Evolutionary conservation across 108 stramenopile species (phyloP), one percentile per base, ranked within the genome.

Genomic region (Chaetoceros tenuissimus): DNA sequence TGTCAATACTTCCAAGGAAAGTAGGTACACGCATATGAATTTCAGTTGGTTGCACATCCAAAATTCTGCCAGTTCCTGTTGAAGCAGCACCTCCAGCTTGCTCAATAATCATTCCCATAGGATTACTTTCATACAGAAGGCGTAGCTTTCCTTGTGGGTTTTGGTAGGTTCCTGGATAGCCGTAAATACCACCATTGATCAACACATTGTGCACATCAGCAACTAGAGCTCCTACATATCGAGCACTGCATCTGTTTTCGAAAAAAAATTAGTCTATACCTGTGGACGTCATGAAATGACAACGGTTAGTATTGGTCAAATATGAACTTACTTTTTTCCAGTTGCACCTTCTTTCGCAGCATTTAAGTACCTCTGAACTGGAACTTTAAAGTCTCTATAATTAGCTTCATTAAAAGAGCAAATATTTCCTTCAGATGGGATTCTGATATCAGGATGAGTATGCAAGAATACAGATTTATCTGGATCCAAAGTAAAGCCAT

Each of bases 201-300:
- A 99, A 71, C n/a, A 98, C 86, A 55, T 98, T 96, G 84, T 99
- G 99, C 1, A 97, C 92, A 68, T 99, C 99, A 0, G 96, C 94
- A 19, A 99, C 99, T 64, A 99, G 78, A 25, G 96, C 94, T 8
- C 99, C 99, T 27, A 99, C 78, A 72, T 99, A 98, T 20, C 99
- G 87, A 26, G 84, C 83, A 8, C 56, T 69, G 17, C 72, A 60
- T 46, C 72, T 74, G 28, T 3, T 23, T 24, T 13, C 49, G 66
- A 17, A 26, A 26, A 49, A 53, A 75, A 50, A 44, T 46, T 65
- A 69, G 13, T 3, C 2, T 60, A 19, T 51, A 40, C 13, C 5
- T 40, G 13, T n/a, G n/a, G n/a, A n/a, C n/a, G n/a, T n/a, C n/a
- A n/a, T n/a, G n/a, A n/a, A n/a, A n/a, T n/a, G n/a, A n/a, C n/a